Conservation (phyloP, 2,329 filamentous ascomycete genomes). For the Ophiostoma perfectum region DNA sequence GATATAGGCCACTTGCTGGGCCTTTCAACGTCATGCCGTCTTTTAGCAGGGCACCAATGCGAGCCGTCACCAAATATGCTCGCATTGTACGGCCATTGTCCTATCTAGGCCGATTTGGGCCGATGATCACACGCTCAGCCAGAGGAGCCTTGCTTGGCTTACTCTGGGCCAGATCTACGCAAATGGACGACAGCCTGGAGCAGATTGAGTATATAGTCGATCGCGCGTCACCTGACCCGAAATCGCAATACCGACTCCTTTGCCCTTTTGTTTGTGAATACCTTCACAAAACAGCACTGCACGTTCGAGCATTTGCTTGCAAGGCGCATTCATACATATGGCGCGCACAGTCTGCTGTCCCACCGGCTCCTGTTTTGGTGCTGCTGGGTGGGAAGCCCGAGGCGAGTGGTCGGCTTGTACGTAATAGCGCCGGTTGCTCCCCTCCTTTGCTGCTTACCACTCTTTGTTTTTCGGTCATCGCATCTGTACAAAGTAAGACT, state of each 20-base stretch:
- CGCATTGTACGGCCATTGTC: too few relatives aligned
- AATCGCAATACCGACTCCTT: too few relatives aligned
- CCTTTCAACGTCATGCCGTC: conserved; percentile 8
- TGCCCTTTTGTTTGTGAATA: too few relatives aligned
- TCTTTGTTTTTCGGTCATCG: background rate
- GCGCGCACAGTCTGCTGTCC: too few relatives aligned
- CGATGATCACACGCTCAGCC: background rate
- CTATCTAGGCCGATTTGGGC: too few relatives aligned
- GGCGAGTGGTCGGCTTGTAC: conserved; percentile 14
- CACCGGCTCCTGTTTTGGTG: background rate
- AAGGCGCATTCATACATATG: background rate
- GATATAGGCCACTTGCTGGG: background rate
- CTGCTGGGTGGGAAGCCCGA: background rate
- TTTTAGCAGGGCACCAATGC: background rate
- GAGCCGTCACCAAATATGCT: too few relatives aligned
- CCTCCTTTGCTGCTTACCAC: background rate
- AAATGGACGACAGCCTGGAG: too few relatives aligned
- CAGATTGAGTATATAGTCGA: too few relatives aligned
- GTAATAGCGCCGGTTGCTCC: conserved; percentile 18
- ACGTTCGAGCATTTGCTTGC: background rate
- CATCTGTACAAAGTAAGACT: background rate
- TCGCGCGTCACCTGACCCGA: too few relatives aligned
- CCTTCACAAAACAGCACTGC: too few relatives aligned
- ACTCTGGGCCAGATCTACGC: background rate
- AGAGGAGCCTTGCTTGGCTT: background rate